A percentile compares a stretch with the other conserved stretches of the same genome.
Evolutionary conservation across 2,329 filamentous ascomycete species (phyloP).

Genomic region (Diaporthe ilicicola): DNA sequence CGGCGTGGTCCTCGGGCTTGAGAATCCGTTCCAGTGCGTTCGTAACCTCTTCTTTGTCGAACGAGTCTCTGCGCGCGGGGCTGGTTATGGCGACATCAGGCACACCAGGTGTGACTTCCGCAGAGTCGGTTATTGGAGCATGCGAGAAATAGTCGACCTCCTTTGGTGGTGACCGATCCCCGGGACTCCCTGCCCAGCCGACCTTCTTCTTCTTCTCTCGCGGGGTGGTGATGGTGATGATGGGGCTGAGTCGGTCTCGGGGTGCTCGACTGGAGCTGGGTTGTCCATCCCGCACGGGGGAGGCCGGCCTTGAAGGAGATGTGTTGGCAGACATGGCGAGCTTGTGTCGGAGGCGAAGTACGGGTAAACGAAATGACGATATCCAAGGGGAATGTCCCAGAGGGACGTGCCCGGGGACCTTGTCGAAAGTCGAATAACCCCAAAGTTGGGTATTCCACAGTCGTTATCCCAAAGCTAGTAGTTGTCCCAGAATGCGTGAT

Average conservation of each 20-base stretch:
- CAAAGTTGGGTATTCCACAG: not conserved
- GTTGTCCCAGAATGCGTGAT: not conserved
- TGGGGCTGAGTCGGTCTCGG: conserved; percentile 15
- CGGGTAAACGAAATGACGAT: conserved; percentile 27
- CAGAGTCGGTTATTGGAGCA: conserved; percentile 29
- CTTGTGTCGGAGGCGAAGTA: not conserved
- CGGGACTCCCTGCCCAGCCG: conserved; percentile 38
- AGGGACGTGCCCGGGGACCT: conserved; percentile 13
- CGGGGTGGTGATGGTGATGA: conserved; percentile 27
- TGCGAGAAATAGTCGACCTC: conserved; percentile 34
- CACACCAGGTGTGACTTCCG: conserved; percentile 31
- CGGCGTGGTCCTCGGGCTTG: conserved; percentile 36
- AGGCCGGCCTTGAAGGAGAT: conserved; percentile 21
- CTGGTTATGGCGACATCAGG: conserved; percentile 11
- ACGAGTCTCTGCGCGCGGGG: conserved; percentile 36
- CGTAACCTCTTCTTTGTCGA: conserved; percentile 39
- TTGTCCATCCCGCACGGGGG: conserved; percentile 13
- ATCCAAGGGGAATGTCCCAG: conserved; percentile 18
- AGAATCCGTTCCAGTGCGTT: conserved; percentile 39
- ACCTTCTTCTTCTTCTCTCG: conserved; percentile 39
- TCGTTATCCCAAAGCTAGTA: not conserved
- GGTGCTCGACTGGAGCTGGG: not conserved
- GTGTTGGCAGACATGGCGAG: conserved; percentile 23
- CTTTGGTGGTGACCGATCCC: conserved; percentile 22
- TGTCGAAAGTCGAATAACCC: not conserved